phyloP scores from a whole-genome alignment of 805 yeast species.

The Myxozyma neglecta region DNA sequence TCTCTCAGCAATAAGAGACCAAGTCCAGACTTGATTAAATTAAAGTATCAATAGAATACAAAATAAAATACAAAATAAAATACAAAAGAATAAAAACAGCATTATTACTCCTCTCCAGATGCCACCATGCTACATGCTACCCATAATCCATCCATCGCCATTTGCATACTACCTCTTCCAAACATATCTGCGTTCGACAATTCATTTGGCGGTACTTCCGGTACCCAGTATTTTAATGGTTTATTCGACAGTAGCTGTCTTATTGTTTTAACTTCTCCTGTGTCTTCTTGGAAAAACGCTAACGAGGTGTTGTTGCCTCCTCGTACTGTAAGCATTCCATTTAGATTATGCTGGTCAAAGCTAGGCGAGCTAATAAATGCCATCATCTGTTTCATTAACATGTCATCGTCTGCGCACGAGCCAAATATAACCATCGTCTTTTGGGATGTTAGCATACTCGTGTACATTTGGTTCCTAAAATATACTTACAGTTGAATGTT shows the following conservation, averaged over 20 bases:
- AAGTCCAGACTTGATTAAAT: too few relatives aligned
- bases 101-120: conserved; percentile 6
- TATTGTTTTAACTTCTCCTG: not conserved
- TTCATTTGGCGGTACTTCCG: not conserved
- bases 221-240: not conserved
- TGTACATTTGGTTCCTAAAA: not conserved
- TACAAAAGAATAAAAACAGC: too few relatives aligned
- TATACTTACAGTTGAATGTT: not conserved
- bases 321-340: conserved; percentile 11
- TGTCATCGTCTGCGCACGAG: conserved; percentile 17
- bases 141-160: conserved; percentile 28
- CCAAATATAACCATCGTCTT: conserved; percentile 20
- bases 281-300: not conserved
- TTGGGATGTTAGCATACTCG: not conserved
- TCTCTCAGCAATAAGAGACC: too few relatives aligned
- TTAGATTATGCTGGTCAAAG: conserved; percentile 10
- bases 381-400: conserved; percentile 1
- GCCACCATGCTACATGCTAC: conserved; percentile 17
- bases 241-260: not conserved
- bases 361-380: conserved; percentile 4
- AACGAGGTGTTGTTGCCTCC: conserved; percentile 7
- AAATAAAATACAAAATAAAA: too few relatives aligned
- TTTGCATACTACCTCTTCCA: conserved; percentile 16
- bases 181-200: conserved; percentile 8
- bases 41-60: too few relatives aligned